Base-by-base conservation (phyloP, 176 grass and related monocot species). In the Oryza glumipatula region DNA sequence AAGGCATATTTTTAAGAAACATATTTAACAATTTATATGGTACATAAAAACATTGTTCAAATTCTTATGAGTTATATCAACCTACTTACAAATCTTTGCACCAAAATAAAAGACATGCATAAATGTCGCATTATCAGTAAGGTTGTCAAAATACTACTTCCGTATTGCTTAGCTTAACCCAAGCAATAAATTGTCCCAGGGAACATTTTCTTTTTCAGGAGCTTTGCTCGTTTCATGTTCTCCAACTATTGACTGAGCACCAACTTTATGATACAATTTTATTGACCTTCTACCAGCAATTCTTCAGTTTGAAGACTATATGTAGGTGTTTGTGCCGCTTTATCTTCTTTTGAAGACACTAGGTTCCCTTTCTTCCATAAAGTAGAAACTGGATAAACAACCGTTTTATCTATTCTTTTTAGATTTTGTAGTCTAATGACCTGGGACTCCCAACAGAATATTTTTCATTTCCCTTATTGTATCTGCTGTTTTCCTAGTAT, bases 311-410 rank as follows among this genome's bases (percentile, higher is more conserved):
- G 49, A 76, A 60, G 48, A 89, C 67, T 79, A 32, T 19, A 12
- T 77, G 68, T 82, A 56, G 76, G 76, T 69, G 48, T 63, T 76
- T 72, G 82, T 85, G 80, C 80, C 85, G 65, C 89, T 76, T 87
- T 84, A 91, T 87, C 85, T 87, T 91, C 85, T 91, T 83, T 80
- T 70, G 64, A 22, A 80, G 80, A 65, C 46, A 30, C 74, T 47
- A 74, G 68, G 58, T 35, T 79, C 84, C 64, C 80, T 24, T 84
- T 71, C 70, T 87, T 33, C 49, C 69, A 76, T 80, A 90, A 87
- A 90, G 80, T 64, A 75, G 9, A 30, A 83, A 83, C 17, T 5
- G 21, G 26, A 68, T 38, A 78, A 21, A 77, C 38, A 74, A 61
- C 48, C 11, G 22, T 33, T 79, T 74, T 65, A 14, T 83, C 73